These are phyloP conservation scores for Ogataea hybrid DNA, from an alignment of 1,139 yeast species.

Conservation along the genomic window DNA sequence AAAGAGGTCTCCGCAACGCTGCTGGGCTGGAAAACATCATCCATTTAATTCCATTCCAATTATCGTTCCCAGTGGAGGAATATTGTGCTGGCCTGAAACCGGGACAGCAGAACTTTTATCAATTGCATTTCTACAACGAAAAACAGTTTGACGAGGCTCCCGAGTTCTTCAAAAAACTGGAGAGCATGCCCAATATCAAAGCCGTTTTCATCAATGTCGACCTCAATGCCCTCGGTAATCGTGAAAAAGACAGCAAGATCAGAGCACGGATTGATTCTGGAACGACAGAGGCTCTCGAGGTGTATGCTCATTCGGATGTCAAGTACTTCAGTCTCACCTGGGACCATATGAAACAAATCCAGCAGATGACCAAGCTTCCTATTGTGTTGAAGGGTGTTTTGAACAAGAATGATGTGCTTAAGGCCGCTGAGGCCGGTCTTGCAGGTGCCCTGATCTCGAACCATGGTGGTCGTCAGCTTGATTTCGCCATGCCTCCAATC, in stretches of 20 bases:
- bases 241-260: slow-evolving; percentile 39
- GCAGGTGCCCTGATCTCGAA: slow-evolving; percentile 65
- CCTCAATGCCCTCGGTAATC: slow-evolving; percentile 54
- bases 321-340: slow-evolving; percentile 37
- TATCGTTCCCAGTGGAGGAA: slow-evolving; percentile 48
- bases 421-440: slow-evolving; percentile 55
- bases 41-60: slow-evolving; percentile 52
- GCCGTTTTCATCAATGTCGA: slow-evolving; percentile 57
- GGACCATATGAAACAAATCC: slow-evolving; percentile 37
- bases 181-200: slow-evolving; percentile 44
- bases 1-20: slow-evolving; percentile 45
- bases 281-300: slow-evolving; percentile 23
- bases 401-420: slow-evolving; percentile 51
- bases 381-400: slow-evolving; percentile 54
- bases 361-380: slow-evolving; percentile 47
- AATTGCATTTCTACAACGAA: slow-evolving; percentile 45
- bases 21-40: slow-evolving; percentile 45
- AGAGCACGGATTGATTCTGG: slow-evolving; percentile 33
- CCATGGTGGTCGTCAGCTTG: slow-evolving; percentile 77
- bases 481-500: slow-evolving; percentile 63
- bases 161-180: slow-evolving; percentile 30
- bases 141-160: slow-evolving; percentile 36
- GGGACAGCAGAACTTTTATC: slow-evolving; percentile 49
- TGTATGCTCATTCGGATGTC: slow-evolving; percentile 25
- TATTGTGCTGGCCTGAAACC: slow-evolving; percentile 42